These are phyloP conservation scores for Nosema muscidifuracis DNA, from an alignment of 371 early-diverging fungal genomes.

Conservation along the genomic window DNA sequence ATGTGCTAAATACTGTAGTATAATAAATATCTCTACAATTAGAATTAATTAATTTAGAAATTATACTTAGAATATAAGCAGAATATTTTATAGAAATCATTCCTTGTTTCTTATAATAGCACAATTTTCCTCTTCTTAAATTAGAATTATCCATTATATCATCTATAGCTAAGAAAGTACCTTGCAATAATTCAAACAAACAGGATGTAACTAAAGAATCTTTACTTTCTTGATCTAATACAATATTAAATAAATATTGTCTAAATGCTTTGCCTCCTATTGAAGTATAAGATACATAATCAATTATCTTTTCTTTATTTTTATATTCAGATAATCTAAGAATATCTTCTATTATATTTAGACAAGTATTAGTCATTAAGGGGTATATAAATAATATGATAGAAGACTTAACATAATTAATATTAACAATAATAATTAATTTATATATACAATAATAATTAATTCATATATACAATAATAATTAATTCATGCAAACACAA, in stretches of 20 bases:
- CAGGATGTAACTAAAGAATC: background rate
- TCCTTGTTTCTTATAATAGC: constrained; percentile 84
- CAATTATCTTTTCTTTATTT: background rate
- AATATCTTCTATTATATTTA: background rate
- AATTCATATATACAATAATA: no score
- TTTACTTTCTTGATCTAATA: background rate
- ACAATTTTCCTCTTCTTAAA: constrained; percentile 83
- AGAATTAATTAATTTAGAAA: constrained; percentile 62
- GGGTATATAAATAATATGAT: background rate
- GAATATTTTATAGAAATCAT: constrained; percentile 83
- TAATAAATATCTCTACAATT: background rate
- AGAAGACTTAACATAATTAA: no score
- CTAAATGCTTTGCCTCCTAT: background rate
- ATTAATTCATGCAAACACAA: no score
- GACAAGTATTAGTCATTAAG: background rate
- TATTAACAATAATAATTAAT: no score
- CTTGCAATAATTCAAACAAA: constrained; percentile 67
- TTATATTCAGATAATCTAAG: background rate
- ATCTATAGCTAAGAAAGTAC: constrained; percentile 86
- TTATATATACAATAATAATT: no score
- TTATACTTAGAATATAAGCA: constrained; percentile 76
- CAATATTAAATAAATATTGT: background rate
- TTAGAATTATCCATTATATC: constrained; percentile 90
- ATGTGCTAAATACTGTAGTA: constrained; percentile 65
- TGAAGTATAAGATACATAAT: background rate